Base-by-base conservation (phyloP, 2,329 filamentous ascomycete genomes). In the Fusarium cyanostomum region DNA sequence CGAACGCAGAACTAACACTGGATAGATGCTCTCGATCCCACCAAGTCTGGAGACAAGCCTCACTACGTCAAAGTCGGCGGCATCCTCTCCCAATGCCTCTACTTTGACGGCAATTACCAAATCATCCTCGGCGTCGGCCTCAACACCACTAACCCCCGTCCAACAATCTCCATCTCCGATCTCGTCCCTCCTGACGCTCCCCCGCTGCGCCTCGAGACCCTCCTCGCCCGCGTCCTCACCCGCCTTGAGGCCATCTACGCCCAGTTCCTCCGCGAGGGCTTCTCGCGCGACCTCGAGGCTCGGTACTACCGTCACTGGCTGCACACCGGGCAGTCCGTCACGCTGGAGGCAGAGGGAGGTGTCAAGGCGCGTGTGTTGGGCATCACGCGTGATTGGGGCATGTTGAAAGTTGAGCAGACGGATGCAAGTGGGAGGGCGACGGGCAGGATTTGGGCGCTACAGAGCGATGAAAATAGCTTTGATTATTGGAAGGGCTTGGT, bases 391-490 rank as follows among this genome's bases (percentile, higher is more conserved):
- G 92, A 98, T 74, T 97, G 92, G 89, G 95, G 95, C 0, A 80
- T 98, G 75, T 73, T 99, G 65, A 83, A 89, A 64, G 95, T 89
- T 0, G 92, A 97, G 76, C 94, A 98, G 81, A 76, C 96, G 50
- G 89, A 88, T 3, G 85, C 82, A 74, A 85, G 90, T 56, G 92
- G 92, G 62, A 81, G 88, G 50, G 80, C 83, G 3, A 97, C 92
- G 1, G 94, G 94, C 0, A 91, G 85, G 77, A 81, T 90, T 45
- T 94, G 91, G 85, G 87, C 90, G 69, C 78, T 99, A 77, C 94
- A 97, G 81, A 97, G 93, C 75, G 95, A 99, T 76, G 92, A 94
- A 74, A 99, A 99, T 73, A 97, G 94, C 75, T 99, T 99, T 80
- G 95, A 99, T 78, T 99, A 97, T 75, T 96, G 97, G 79, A 92